A percentile compares a stretch with the other conserved stretches of the same genome.
phyloP scores from a whole-genome alignment of 345 rosid species.

The Kernera saxatilis region DNA sequence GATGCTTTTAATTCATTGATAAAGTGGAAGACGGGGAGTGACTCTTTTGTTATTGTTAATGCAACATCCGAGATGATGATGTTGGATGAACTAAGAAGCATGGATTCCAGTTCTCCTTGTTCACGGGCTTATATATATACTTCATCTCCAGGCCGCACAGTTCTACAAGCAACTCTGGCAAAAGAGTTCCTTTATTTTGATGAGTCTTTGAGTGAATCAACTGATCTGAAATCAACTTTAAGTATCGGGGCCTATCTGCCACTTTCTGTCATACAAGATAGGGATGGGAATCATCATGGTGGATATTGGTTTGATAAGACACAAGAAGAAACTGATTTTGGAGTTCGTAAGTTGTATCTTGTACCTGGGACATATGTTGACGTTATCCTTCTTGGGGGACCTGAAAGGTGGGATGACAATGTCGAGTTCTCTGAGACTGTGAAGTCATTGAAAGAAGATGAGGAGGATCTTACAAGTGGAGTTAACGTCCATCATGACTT shows the following conservation, averaged over 20 bases:
- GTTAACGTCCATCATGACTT: slow-evolving; percentile 40
- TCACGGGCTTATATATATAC: slow-evolving; percentile 67
- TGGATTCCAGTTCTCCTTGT: slow-evolving; percentile 57
- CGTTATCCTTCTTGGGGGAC: slow-evolving; percentile 74
- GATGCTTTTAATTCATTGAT: slow-evolving; percentile 68
- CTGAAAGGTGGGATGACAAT: slow-evolving; percentile 68
- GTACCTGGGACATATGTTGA: slow-evolving; percentile 80
- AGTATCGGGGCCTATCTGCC: slow-evolving; percentile 75
- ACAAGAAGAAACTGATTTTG: slow-evolving; percentile 38
- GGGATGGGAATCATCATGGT: slow-evolving; percentile 81
- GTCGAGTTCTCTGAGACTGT: slow-evolving; percentile 54
- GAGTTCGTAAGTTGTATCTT: slow-evolving; percentile 59
- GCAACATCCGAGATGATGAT: slow-evolving; percentile 40
- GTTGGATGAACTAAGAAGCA: slow-evolving; percentile 34
- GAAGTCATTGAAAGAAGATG: slow-evolving; percentile 41
- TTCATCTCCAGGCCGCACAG: slow-evolving; percentile 66
- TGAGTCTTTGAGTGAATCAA: slow-evolving; percentile 44
- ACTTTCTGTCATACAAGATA: slow-evolving; percentile 53
- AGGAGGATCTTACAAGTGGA: slow-evolving; percentile 31
- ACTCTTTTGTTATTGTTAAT: slow-evolving; percentile 57
- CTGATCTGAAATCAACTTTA: slow-evolving; percentile 61
- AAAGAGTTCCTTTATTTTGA: slow-evolving; percentile 56
- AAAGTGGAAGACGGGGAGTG: slow-evolving; percentile 75
- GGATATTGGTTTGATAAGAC: slow-evolving; percentile 70
- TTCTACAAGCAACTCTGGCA: slow-evolving; percentile 67